Evolutionary conservation across 1,284 basidiomycete genomes (phyloP).

Genomic region (Cerrena zonata): DNA sequence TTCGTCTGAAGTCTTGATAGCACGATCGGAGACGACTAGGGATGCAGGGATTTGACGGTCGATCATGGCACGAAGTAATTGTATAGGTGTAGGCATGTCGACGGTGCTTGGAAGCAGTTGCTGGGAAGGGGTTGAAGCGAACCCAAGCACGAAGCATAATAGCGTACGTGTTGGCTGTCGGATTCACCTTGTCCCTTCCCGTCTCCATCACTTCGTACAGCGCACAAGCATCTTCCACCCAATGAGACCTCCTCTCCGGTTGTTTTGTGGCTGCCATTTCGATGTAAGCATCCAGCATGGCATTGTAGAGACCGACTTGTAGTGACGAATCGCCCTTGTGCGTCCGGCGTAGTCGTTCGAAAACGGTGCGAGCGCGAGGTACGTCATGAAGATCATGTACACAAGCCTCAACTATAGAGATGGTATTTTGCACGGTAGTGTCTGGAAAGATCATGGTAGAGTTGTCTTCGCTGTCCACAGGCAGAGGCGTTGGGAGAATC

Average conservation of each 20-base stretch:
- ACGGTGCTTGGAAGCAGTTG: constrained; percentile 17
- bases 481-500: constrained; percentile 59
- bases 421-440: constrained; percentile 57
- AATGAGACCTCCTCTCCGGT: constrained; percentile 35
- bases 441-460: constrained; percentile 41
- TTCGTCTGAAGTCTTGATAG: constrained; percentile 47
- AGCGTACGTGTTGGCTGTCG: constrained; percentile 60
- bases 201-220: constrained; percentile 54
- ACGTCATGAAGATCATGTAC: constrained; percentile 69
- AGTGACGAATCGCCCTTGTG: constrained; percentile 30
- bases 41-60: constrained; percentile 47
- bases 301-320: constrained; percentile 41
- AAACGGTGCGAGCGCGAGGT: constrained; percentile 61
- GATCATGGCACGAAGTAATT: constrained; percentile 44
- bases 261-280: constrained; percentile 50
- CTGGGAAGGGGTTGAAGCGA: constrained; percentile 35
- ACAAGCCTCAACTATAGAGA: constrained; percentile 77
- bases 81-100: constrained; percentile 27
- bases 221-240: constrained; percentile 55
- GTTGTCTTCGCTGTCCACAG: constrained; percentile 29
- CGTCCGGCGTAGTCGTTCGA: constrained; percentile 49
- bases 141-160: constrained; percentile 56
- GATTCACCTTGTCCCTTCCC: constrained; percentile 42
- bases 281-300: constrained; percentile 59
- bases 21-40: constrained; percentile 53